Base-by-base conservation (phyloP, 352 stramenopile species). In the Phytopythium vexans region DNA sequence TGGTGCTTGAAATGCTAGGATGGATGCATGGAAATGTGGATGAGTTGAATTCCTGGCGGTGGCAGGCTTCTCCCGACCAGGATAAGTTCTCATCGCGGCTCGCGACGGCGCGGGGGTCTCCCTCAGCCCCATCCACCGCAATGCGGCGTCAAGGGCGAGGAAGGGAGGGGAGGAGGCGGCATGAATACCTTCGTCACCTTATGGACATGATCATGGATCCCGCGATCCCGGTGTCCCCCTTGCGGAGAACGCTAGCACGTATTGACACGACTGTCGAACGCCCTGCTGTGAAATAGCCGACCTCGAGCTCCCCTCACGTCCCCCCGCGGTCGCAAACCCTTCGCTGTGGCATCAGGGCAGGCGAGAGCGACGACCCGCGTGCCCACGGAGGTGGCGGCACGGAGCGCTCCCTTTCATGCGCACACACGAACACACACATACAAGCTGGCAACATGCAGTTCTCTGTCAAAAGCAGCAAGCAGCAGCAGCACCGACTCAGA, bases 191-290 rank as follows among this genome's bases (percentile, higher is more conserved):
- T 89, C 75, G 64, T 75, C 76, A 77, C 75, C 77, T 86, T 84
- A 59, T 72, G 63, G 68, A 71, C 62, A 69, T 70, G 73, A 89
- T 89, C 78, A 86, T 85, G 76, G 74, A 80, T 89, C 78, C 78
- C 78, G 67, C 39, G 76, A 89, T 80, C 78, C 76, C 78, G 76
- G 76, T 84, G 78, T 78, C 50, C 40, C 46, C 50, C 38, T 12
- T 27, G 7, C 14, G 16, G 40, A 38, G 49, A 37, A 32, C 68
- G 69, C 77, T 73, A 74, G 77, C 77, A 86, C 86, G 77, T 60
- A 82, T 65, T 68, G 47, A 47, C 39, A 16, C 39, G 39, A 38
- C 11, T 41, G 11, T 15, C 31, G 15, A 32, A 52, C 45, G 37
- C 40, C 39, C 49, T 51, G 49, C 41, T 9, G 32, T 35, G 43